Base-by-base conservation (phyloP, 495 filamentous ascomycete genomes). In the Xylaria longipes region DNA sequence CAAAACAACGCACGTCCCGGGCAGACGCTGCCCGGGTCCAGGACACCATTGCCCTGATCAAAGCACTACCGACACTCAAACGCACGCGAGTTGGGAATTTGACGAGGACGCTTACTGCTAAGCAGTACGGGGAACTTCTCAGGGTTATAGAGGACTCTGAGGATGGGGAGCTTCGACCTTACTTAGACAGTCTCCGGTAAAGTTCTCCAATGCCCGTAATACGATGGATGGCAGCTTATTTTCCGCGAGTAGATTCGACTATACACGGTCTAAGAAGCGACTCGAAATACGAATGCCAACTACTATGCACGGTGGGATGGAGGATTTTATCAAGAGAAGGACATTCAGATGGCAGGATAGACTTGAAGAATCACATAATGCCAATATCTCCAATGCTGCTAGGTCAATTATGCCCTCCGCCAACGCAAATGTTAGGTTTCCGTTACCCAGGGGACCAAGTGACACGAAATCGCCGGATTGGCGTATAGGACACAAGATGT, bases 41-140 rank as follows among this genome's bases (percentile, higher is more conserved):
- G 33, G 29, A 33, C 33, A 67, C 22, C 4, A 54, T 56, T 7
- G 33, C 17, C 22, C 12, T 67, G 46, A 56, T 67, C 33, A 67
- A 67, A 67, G 15, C 29, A 9, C 20, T 66, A 41, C 64, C 45
- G 5, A 54, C 29, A 4, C 54, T 27, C 7, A 52, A 20, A 27
- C 48, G 65, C 33, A 56, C 65, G 12, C 3, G 48, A 3, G 33
- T 56, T 43, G 35, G 20, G 11, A 41, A 41, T n/a, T 0, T 67
- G 22, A 67, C 20, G 12, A 56, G 43, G 17, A 66, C 33, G 0
- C 65, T 67, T 27, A 56, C 46, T 39, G 46, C 33, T 9, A 41
- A 67, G 33, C 48, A 67, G 33, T 67, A 56, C 48, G 65, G 35
- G 12, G 14, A 56, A 20, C 22, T 67, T 17, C 65, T 67, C 35